These are phyloP conservation scores for Neopestalotiopsis rosae DNA, from an alignment of 2,329 filamentous ascomycete species.

Conservation along the genomic window DNA sequence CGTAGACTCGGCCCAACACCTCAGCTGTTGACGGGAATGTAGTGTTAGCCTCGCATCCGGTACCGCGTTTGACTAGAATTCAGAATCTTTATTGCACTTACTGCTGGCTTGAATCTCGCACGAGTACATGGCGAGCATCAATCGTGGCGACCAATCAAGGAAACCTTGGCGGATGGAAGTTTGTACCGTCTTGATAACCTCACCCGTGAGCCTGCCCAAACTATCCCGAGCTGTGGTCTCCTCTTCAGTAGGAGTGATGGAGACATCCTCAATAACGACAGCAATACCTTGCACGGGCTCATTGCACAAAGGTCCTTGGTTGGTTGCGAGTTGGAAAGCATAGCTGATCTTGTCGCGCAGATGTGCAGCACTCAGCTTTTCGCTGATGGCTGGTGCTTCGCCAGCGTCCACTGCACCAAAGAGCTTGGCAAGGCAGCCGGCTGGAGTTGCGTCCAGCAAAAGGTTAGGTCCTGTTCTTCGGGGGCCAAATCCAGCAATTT, in stretches of 20 bases:
- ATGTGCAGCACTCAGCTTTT: slow-evolving; percentile 65
- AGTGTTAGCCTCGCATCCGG: slow-evolving; percentile 22
- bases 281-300: slow-evolving; percentile 94
- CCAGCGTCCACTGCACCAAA: slow-evolving; percentile 50
- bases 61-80: not conserved
- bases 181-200: slow-evolving; percentile 89
- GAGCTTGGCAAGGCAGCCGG: slow-evolving; percentile 72
- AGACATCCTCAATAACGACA: slow-evolving; percentile 84
- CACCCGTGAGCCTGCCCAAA: slow-evolving; percentile 83
- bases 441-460: slow-evolving; percentile 80
- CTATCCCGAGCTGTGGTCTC: slow-evolving; percentile 64
- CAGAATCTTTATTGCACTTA: slow-evolving; percentile 45
- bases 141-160: slow-evolving; percentile 93
- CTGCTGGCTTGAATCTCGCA: slow-evolving; percentile 96
- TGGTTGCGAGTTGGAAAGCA: slow-evolving; percentile 90
- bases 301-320: slow-evolving; percentile 87
- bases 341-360: slow-evolving; percentile 91
- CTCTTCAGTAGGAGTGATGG: slow-evolving; percentile 61
- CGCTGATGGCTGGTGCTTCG: slow-evolving; percentile 46
- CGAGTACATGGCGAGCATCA: slow-evolving; percentile 96
- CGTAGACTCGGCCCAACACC: slow-evolving; percentile 93
- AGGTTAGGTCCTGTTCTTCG: slow-evolving; percentile 86
- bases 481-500: slow-evolving; percentile 90
- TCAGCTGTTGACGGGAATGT: slow-evolving; percentile 61
- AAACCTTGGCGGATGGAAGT: slow-evolving; percentile 85